Evolutionary conservation across 2,329 filamentous ascomycete genomes (phyloP).

Genomic region (Metarhizium guizhouense): DNA sequence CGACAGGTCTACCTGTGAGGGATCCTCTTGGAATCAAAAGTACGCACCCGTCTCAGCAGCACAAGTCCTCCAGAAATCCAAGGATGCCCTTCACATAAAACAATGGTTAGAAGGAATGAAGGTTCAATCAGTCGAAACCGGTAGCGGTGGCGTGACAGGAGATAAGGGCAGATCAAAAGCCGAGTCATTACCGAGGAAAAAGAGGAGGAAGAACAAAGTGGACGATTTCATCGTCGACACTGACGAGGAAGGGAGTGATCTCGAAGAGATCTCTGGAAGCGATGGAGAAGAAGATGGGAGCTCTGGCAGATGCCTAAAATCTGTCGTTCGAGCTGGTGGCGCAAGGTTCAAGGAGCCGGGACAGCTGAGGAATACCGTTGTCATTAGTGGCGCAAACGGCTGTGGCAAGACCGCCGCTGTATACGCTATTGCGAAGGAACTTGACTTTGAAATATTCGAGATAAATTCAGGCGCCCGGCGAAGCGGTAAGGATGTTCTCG

Average conservation of each 20-base stretch:
- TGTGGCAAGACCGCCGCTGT: constrained; percentile 91
- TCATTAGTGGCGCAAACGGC: constrained; percentile 82
- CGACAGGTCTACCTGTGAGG: constrained; percentile 70
- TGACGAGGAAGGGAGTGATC: constrained; percentile 62
- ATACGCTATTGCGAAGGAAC: constrained; percentile 83
- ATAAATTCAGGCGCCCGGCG: constrained; percentile 78
- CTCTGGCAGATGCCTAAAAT: constrained; percentile 35
- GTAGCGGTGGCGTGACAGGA: constrained; percentile 26
- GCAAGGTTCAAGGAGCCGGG: constrained; percentile 30
- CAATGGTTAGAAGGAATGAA: constrained; percentile 74
- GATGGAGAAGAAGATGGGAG: constrained; percentile 46
- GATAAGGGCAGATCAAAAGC: constrained; percentile 19
- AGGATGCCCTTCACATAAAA: constrained; percentile 60
- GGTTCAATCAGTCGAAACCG: constrained; percentile 66
- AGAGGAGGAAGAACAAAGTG: constrained; percentile 63
- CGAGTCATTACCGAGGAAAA: constrained; percentile 40
- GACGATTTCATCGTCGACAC: constrained; percentile 75
- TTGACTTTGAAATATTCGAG: constrained; percentile 91
- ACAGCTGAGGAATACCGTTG: constrained; percentile 63
- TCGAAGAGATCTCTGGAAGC: constrained; percentile 59
- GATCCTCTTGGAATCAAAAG: constrained; percentile 68
- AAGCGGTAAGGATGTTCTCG: constrained; percentile 81
- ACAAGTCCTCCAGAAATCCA: constrained; percentile 67
- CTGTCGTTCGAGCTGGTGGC: constrained; percentile 41
- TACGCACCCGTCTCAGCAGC: constrained; percentile 63